Conservation (phyloP, 1,284 basidiomycete genomes). For the Ceratobasidium sp. region DNA sequence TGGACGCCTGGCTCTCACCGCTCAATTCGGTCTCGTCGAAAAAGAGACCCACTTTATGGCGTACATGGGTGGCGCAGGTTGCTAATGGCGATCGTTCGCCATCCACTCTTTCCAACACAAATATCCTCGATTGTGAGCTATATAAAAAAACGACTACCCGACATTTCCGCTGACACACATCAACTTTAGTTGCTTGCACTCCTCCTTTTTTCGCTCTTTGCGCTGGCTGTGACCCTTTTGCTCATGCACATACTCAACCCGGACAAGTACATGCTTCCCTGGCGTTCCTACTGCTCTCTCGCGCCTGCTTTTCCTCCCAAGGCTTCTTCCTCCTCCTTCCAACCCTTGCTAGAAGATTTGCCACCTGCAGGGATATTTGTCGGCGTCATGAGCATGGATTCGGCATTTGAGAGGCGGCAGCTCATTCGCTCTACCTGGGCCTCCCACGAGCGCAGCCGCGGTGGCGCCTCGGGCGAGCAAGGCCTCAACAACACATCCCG, state of each 20-base stretch:
- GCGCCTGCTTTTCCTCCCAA: constrained; percentile 54
- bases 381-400: constrained; percentile 92
- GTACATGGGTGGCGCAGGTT: constrained; percentile 56
- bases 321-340: constrained; percentile 51
- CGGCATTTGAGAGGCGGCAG: constrained; percentile 83
- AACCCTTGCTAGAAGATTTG: constrained; percentile 69
- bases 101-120: constrained; percentile 79
- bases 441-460: constrained; percentile 76
- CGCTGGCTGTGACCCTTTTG: constrained; percentile 70
- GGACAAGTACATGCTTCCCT: constrained; percentile 92
- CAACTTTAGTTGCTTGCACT: constrained; percentile 68
- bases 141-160: constrained; percentile 6
- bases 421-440: constrained; percentile 91
- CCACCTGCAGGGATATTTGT: constrained; percentile 88
- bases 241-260: constrained; percentile 93
- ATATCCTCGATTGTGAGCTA: constrained; percentile 78
- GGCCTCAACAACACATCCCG: constrained; percentile 79
- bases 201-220: constrained; percentile 73
- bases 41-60: constrained; percentile 31
- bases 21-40: constrained; percentile 21
- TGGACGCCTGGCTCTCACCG: constrained; percentile 24
- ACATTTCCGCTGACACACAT: constrained; percentile 6
- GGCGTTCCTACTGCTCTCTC: constrained; percentile 88
- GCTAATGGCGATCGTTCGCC: constrained; percentile 64
- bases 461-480: constrained; percentile 72